A percentile compares a stretch with the other conserved stretches of the same genome.
These are phyloP conservation scores for Remersonia thermophila DNA, from an alignment of 2,329 filamentous ascomycete genomes.

Conservation along the genomic window DNA sequence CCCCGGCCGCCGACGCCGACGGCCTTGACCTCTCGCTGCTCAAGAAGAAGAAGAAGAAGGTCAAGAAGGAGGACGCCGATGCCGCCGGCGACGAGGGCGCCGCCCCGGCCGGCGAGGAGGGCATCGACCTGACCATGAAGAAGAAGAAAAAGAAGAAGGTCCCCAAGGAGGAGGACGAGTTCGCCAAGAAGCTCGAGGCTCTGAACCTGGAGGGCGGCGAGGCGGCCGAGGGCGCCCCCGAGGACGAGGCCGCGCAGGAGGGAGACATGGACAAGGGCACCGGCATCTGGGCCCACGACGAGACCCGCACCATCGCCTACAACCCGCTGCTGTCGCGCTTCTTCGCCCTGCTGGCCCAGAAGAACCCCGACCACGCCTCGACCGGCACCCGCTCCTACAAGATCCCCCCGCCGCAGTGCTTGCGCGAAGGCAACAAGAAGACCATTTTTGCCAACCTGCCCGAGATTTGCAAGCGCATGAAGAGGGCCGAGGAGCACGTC, in stretches of 20 bases:
- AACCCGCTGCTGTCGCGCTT: conserved; percentile 77
- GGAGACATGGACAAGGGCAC: conserved; percentile 81
- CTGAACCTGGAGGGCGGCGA: conserved; percentile 40
- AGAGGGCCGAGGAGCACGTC: conserved; percentile 94
- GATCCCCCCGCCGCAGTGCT: conserved; percentile 95
- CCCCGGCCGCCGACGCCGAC: conserved; percentile 47
- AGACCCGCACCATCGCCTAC: conserved; percentile 69
- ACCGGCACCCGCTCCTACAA: conserved; percentile 92
- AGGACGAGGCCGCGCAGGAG: conserved; percentile 39
- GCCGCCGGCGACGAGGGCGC: conserved; percentile 32
- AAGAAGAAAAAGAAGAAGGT: conserved; percentile 79
- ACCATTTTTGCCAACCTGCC: conserved; percentile 99
- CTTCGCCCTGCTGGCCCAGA: conserved; percentile 86
- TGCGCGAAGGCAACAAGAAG: conserved; percentile 99
- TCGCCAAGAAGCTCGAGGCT: conserved; percentile 21
- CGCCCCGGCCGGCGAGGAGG: conserved; percentile 37
- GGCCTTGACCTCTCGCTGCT: conserved; percentile 39
- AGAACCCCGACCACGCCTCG: conserved; percentile 90
- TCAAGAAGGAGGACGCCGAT: conserved; percentile 31
- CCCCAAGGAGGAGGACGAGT: conserved; percentile 28
- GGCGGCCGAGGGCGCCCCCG: conserved; percentile 36
- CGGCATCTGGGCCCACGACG: conserved; percentile 79
- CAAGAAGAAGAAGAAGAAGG: conserved; percentile 78
- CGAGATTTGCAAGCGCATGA: conserved; percentile 99
- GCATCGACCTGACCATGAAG: conserved; percentile 37